Base-by-base conservation (phyloP, 1,284 basidiomycete genomes). In the Exobasidium cylindrosporum region DNA sequence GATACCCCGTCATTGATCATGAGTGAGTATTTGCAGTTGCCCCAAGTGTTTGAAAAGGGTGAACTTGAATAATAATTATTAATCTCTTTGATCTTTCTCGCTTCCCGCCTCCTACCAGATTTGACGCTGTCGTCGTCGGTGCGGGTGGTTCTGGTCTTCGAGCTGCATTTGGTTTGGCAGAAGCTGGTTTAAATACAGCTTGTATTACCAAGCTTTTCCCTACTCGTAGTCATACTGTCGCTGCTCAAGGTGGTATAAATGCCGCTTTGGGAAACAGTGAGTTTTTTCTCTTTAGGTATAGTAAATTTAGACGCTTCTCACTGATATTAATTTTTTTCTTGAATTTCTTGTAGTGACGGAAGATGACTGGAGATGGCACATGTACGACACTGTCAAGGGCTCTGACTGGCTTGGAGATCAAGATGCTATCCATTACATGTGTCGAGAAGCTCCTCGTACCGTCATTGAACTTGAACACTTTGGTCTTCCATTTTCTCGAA, bases 371-470 rank as follows among this genome's bases (percentile, higher is more conserved):
- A 85, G 96, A 82, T 98, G 96, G 96, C 95, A 98, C 82, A 97
- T 97, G 91, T 94, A 95, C 82, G 94, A 97, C 83, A 98, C 95
- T 61, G 95, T 98, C 70, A 98, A 99, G 85, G 96, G 96, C 69
- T 97, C 94, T 60, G 96, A 99, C 83, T 99, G 95, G 95, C 88
- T 98, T 60, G 96, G 96, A 83, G 96, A 99, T 84, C 96, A 99
- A 83, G 95, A 98, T 80, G 95, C 94, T 61, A 97, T 97, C 77
- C 95, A 97, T 81, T 97, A 97, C 84, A 97, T 97, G 95, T 95
- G 91, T 82, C 86, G 92, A 55, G 94, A 96, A 83, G 95, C 95
- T 58, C 95, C 94, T 54, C 84, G 87, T 76, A 90, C 93, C 45
- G 94, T 97, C 67, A 88, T 95, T 62, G 81, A 97, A 91, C 89